Evolutionary conservation across 2,329 filamentous ascomycete species (phyloP).

Genomic region (Phialocephala sp.): DNA sequence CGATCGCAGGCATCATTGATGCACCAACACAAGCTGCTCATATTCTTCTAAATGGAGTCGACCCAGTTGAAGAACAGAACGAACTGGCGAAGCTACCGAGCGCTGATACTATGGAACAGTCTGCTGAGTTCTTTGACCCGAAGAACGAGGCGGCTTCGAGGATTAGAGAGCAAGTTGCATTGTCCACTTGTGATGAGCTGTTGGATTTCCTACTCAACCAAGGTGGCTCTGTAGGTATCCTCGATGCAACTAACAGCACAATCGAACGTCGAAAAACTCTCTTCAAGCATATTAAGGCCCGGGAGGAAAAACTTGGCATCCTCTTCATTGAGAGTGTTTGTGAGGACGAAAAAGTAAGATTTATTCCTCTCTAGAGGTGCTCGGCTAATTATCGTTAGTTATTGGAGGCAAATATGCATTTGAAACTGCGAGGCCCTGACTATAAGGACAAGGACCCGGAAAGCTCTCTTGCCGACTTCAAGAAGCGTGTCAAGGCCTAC

Average conservation of each 20-base stretch:
- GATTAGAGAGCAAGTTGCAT: conserved; percentile 87
- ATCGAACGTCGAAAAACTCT: conserved; percentile 82
- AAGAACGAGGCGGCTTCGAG: conserved; percentile 81
- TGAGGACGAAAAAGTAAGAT: conserved; percentile 69
- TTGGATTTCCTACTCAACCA: conserved; percentile 84
- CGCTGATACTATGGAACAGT: conserved; percentile 76
- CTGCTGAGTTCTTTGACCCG: conserved; percentile 92
- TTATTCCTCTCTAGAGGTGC: background rate
- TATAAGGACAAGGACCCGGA: conserved; percentile 92
- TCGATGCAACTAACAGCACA: conserved; percentile 98
- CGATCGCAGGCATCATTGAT: conserved; percentile 37
- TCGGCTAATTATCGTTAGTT: conserved; percentile 51
- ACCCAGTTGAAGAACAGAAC: conserved; percentile 33
- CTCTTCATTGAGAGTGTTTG: conserved; percentile 96
- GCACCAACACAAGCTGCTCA: conserved; percentile 58
- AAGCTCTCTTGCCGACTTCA: conserved; percentile 88
- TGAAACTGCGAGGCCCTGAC: conserved; percentile 94
- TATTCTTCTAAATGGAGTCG: conserved; percentile 60
- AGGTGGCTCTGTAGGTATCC: conserved; percentile 89
- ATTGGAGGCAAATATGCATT: conserved; percentile 93
- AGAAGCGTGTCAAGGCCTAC: conserved; percentile 88
- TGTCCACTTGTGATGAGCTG: conserved; percentile 91
- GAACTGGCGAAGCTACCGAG: conserved; percentile 31
- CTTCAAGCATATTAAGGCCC: conserved; percentile 79
- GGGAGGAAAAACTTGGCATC: conserved; percentile 87